phyloP scores from a whole-genome alignment of 2,329 filamentous ascomycete species.

The Escovopsis weberi region DNA sequence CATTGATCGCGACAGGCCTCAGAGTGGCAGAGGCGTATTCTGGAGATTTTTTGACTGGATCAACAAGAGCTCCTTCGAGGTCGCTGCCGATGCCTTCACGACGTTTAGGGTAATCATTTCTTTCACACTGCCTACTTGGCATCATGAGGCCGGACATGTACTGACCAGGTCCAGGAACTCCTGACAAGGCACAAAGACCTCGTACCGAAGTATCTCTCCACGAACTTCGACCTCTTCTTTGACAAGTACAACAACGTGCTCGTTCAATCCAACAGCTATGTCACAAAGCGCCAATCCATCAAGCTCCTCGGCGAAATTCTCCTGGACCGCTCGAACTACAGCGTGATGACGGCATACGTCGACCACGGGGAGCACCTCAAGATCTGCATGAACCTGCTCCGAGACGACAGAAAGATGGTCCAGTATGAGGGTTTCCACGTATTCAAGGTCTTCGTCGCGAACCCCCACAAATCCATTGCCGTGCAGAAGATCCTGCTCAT shows the following conservation, averaged over 20 bases:
- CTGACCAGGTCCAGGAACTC: slow-evolving; percentile 51
- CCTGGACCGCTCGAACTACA: slow-evolving; percentile 90
- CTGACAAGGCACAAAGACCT: slow-evolving; percentile 88
- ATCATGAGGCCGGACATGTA: background rate
- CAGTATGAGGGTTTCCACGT: slow-evolving; percentile 99
- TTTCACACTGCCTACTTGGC: background rate
- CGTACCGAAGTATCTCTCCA: slow-evolving; percentile 72
- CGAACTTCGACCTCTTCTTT: slow-evolving; percentile 92
- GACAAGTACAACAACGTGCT: slow-evolving; percentile 74
- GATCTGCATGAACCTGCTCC: slow-evolving; percentile 92
- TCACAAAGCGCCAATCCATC: slow-evolving; percentile 95
- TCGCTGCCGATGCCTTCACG: slow-evolving; percentile 93
- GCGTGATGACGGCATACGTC: slow-evolving; percentile 95
- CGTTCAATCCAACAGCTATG: slow-evolving; percentile 86
- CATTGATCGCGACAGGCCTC: slow-evolving; percentile 61
- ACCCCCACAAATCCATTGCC: slow-evolving; percentile 92
- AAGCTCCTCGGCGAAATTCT: slow-evolving; percentile 92
- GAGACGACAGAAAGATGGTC: slow-evolving; percentile 96
- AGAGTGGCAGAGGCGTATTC: slow-evolving; percentile 74
- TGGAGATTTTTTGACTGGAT: slow-evolving; percentile 98
- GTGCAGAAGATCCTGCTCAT: slow-evolving; percentile 93
- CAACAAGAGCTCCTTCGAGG: slow-evolving; percentile 89
- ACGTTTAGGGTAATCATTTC: slow-evolving; percentile 64
- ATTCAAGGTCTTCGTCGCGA: slow-evolving; percentile 98
- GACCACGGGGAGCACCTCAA: slow-evolving; percentile 92